These are phyloP conservation scores for Halophytophthora batemanensis DNA, from an alignment of 352 stramenopile genomes.

Conservation along the genomic window DNA sequence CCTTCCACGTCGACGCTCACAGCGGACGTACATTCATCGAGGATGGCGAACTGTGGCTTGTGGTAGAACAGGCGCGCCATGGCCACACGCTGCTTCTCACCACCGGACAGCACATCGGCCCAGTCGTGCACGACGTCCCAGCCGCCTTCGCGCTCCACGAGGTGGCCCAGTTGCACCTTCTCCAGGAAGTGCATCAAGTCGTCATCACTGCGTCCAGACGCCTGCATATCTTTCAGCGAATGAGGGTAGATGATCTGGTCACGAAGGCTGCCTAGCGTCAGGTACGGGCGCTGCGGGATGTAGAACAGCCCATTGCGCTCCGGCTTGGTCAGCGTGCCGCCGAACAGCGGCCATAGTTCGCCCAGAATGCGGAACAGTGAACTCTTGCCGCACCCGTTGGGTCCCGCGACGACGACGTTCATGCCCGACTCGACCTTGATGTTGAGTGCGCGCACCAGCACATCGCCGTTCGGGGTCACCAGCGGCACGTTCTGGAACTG, in stretches of 20 bases:
- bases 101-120: conserved; percentile 84
- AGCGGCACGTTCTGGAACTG: conserved; percentile 87
- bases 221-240: conserved; percentile 62
- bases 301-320: conserved; percentile 87
- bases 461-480: conserved; percentile 85
- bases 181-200: conserved; percentile 72
- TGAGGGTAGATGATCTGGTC: conserved; percentile 91
- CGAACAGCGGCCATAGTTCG: conserved; percentile 85
- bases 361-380: conserved; percentile 87
- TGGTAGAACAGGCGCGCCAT: conserved; percentile 91
- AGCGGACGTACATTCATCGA: conserved; percentile 86
- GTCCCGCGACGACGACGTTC: conserved; percentile 85
- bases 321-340: conserved; percentile 73
- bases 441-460: conserved; percentile 80
- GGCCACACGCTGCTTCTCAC: conserved; percentile 90
- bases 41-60: conserved; percentile 87
- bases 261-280: conserved; percentile 81
- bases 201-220: conserved; percentile 44
- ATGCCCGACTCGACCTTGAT: conserved; percentile 85
- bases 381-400: conserved; percentile 86
- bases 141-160: conserved; percentile 69
- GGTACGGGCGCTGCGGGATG: conserved; percentile 87
- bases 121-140: conserved; percentile 86
- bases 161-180: conserved; percentile 78
- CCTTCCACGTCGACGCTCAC: conserved; percentile 87